These are phyloP conservation scores for Phytophthora lateralis DNA, from an alignment of 352 stramenopile species.

Conservation along the genomic window DNA sequence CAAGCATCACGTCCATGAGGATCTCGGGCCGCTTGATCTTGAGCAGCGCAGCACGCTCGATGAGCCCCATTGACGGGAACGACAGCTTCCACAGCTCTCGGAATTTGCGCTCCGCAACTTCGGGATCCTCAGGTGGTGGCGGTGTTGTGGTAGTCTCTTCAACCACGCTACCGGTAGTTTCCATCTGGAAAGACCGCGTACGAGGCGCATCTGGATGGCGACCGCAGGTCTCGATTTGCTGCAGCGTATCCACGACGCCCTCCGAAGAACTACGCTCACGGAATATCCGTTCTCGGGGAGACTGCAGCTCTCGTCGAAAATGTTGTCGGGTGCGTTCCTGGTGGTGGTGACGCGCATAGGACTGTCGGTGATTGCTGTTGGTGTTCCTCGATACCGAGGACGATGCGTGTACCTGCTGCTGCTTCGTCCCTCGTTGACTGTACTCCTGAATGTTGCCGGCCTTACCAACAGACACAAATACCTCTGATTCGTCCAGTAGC, in stretches of 20 bases:
- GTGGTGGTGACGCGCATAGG: slow-evolving; percentile 22
- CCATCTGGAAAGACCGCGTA: slow-evolving; percentile 59
- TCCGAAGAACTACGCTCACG: slow-evolving; percentile 65
- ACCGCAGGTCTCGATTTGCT: slow-evolving; percentile 31
- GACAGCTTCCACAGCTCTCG: slow-evolving; percentile 75
- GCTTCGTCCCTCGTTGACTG: slow-evolving; percentile 29
- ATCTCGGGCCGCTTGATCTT: slow-evolving; percentile 69
- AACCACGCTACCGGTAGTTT: slow-evolving; percentile 30
- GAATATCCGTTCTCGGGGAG: slow-evolving; percentile 41
- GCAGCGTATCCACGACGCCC: slow-evolving; percentile 51
- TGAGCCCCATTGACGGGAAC: slow-evolving; percentile 74
- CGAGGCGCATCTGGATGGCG: slow-evolving; percentile 38
- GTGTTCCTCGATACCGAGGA: slow-evolving; percentile 14
- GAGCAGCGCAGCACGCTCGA: slow-evolving; percentile 64
- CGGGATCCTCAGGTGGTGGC: slow-evolving; percentile 27
- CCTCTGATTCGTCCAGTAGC: slow-evolving; percentile 64
- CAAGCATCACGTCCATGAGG: slow-evolving; percentile 81
- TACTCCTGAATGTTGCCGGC: slow-evolving; percentile 76
- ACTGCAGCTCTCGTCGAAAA: slow-evolving; percentile 35
- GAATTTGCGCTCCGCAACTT: slow-evolving; percentile 58
- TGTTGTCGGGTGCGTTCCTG: slow-evolving; percentile 38
- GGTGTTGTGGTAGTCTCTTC: slow-evolving; percentile 19
- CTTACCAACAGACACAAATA: slow-evolving; percentile 82
- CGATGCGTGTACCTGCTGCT: slow-evolving; percentile 27
- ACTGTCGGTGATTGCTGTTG: slow-evolving; percentile 27